Evolutionary conservation across 2,329 filamentous ascomycete genomes (phyloP).

Genomic region (Pestalotiopsis fici): DNA sequence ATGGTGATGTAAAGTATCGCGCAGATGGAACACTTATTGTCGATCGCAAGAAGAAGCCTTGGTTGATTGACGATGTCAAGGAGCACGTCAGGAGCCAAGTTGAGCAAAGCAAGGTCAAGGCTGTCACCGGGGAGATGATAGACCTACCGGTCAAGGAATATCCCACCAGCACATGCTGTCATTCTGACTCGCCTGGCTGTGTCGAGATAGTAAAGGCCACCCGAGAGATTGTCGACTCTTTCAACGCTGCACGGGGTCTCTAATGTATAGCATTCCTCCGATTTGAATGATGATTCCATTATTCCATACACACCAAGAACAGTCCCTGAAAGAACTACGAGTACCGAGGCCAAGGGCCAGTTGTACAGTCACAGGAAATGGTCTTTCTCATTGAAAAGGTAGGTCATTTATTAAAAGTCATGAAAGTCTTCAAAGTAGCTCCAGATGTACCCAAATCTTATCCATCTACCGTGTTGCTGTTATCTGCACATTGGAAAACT

Average conservation of each 20-base stretch:
- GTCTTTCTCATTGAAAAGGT: too few species aligned
- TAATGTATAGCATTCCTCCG: too few species aligned
- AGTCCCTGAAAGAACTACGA: too few species aligned
- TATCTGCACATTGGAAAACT: background rate
- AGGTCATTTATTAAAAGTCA: too few species aligned
- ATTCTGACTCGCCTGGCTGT: constrained; percentile 47
- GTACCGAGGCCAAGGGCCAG: too few species aligned
- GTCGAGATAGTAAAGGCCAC: constrained; percentile 42
- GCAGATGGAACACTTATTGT: constrained; percentile 22
- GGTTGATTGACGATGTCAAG: constrained; percentile 38
- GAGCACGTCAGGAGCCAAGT: constrained; percentile 42
- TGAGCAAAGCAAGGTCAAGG: constrained; percentile 38
- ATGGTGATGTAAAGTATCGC: constrained; percentile 27
- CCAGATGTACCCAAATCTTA: background rate
- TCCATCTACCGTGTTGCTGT: background rate
- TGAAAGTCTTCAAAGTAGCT: too few species aligned
- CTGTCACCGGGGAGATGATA: constrained; percentile 38
- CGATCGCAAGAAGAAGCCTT: constrained; percentile 58
- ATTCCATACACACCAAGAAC: too few species aligned
- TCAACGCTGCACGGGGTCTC: constrained; percentile 27
- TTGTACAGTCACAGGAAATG: too few species aligned
- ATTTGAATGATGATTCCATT: too few species aligned
- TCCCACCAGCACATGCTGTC: constrained; percentile 43
- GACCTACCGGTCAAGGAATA: constrained; percentile 40
- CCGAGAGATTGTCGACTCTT: constrained; percentile 38